Evolutionary conservation across 2,329 filamentous ascomycete genomes (phyloP).

Genomic region (Alternaria dauci): DNA sequence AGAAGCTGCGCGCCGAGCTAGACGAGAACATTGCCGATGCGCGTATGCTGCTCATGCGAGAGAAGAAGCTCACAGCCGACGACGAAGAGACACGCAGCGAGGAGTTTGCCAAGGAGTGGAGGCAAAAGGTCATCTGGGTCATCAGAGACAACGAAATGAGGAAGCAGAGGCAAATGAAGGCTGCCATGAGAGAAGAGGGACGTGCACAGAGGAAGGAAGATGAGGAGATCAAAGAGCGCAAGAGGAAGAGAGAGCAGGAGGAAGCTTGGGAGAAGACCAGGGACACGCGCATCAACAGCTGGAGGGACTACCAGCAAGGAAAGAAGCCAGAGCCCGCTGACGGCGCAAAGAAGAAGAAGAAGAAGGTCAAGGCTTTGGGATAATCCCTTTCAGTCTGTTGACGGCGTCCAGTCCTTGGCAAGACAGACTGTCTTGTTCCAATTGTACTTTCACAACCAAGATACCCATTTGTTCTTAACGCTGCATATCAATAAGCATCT

Average conservation of each 20-base stretch:
- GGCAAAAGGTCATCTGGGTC: constrained; percentile 87
- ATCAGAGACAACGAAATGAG: constrained; percentile 92
- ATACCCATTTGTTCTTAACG: constrained; percentile 7
- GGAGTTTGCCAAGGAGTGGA: constrained; percentile 85
- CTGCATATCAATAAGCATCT: not conserved
- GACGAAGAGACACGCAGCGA: constrained; percentile 84
- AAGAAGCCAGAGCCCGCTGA: constrained; percentile 59
- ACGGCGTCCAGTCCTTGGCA: not conserved
- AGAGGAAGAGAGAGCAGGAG: constrained; percentile 80
- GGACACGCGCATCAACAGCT: constrained; percentile 90
- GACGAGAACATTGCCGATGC: constrained; percentile 97
- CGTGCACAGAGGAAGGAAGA: constrained; percentile 86
- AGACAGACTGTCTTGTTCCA: not conserved
- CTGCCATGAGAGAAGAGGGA: constrained; percentile 95
- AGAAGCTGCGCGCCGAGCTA: constrained; percentile 84
- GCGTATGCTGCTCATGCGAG: constrained; percentile 90
- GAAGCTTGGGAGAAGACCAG: constrained; percentile 94
- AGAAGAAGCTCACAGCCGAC: constrained; percentile 92
- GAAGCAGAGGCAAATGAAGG: constrained; percentile 84
- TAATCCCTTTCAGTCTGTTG: constrained; percentile 36
- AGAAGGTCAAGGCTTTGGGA: constrained; percentile 63
- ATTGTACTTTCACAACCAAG: constrained; percentile 1
- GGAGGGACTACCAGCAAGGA: constrained; percentile 87
- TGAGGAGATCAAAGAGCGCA: constrained; percentile 74
- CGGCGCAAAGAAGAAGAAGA: constrained; percentile 58